These are phyloP conservation scores for Exophiala viscosa DNA, from an alignment of 2,329 filamentous ascomycete species.

Conservation along the genomic window DNA sequence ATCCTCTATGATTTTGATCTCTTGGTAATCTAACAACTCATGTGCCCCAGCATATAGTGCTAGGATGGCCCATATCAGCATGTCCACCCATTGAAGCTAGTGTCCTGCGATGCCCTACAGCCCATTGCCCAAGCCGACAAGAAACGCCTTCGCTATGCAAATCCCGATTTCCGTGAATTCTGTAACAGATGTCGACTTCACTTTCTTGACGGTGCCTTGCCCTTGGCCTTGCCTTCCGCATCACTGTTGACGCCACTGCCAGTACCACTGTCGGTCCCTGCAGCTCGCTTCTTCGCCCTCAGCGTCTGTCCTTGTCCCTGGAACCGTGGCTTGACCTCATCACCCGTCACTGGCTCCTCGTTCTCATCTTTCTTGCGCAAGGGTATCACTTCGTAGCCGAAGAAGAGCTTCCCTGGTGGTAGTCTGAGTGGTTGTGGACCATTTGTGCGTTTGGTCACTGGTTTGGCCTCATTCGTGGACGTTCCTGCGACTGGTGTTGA, in stretches of 20 bases:
- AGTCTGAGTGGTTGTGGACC: conserved; percentile 83
- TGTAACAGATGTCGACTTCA: not conserved
- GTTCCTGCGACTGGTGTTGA: conserved; percentile 66
- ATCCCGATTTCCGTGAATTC: not conserved
- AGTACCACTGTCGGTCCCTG: conserved; percentile 29
- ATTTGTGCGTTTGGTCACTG: conserved; percentile 55
- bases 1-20: no score
- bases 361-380: conserved; percentile 74
- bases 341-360: conserved; percentile 59
- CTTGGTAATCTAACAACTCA: no score
- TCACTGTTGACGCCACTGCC: conserved; percentile 39
- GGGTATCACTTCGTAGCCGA: conserved; percentile 90
- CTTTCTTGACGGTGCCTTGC: not conserved
- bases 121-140: not conserved
- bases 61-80: no score
- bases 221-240: conserved; percentile 24
- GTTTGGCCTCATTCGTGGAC: conserved; percentile 43
- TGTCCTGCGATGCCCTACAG: not conserved
- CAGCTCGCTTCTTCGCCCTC: conserved; percentile 66
- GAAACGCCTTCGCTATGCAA: conserved; percentile 13
- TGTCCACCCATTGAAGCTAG: not conserved
- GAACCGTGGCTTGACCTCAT: conserved; percentile 69
- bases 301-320: conserved; percentile 81
- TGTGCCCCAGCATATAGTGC: no score
- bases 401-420: conserved; percentile 87